Base-by-base conservation (phyloP, 805 yeast genomes). In the Sugiyamaella valdiviana region DNA sequence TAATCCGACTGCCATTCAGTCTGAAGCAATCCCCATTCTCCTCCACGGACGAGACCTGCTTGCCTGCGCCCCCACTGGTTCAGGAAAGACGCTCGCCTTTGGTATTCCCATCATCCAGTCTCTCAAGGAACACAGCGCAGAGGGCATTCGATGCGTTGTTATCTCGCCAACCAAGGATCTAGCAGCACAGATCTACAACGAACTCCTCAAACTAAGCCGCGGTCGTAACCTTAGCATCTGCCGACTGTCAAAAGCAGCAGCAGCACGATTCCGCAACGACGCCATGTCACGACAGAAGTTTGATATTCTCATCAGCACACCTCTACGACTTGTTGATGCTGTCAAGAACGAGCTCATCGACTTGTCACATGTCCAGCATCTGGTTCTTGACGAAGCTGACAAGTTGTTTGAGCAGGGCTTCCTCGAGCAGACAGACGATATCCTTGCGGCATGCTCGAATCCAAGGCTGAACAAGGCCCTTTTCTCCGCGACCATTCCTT, bases 11-110 rank as follows among this genome's bases (percentile, higher is more conserved):
- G 82, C 97, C 2, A 86, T 93, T 58, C 99, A 93, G 68, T 78
- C 88, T 52, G 97, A 93, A 65, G 80, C 89, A 1, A 81, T 93
- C 38, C 97, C 99, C 1, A 71, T 80, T 7, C 67, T 86, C 12
- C 67, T 88, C 46, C 73, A 78, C 46, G 75, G 72, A 23, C 77
- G 95, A 51, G 97, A 91, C 62, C 63, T 93, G 29, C 72, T 93
- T 39, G 95, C 95, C 1, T 87, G 96, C 73, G 97, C 98, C 0
- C 98, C 98, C 42, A 93, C 99, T 0, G 99, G 99, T 58, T 88
- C 97, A 3, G 99, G 99, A 73, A 93, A 93, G 64, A 93, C 99
- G 0, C 71, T 93, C 43, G 95, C 97, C 24, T 93, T 85, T 62
- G 69, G 86, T 49, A 78, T 89, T 15, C 99, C 99, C 3, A 58